Evolutionary conservation across 805 yeast genomes (phyloP).

Genomic region (Blastobotrys attinorum): DNA sequence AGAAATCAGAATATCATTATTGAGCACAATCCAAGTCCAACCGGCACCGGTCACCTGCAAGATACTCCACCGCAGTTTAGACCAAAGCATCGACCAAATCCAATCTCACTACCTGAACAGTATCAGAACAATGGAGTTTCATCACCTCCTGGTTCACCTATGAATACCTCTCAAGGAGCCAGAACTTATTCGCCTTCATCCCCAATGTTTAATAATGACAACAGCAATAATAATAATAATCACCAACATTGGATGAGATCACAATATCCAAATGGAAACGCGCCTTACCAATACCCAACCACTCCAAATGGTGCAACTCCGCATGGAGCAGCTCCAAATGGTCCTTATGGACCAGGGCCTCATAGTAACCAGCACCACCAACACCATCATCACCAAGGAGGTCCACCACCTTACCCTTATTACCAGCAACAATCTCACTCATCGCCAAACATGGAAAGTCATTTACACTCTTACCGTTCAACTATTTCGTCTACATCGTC

Average conservation of each 20-base stretch:
- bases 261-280: no score
- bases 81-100: constrained; percentile 14
- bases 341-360: no score
- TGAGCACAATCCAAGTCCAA: constrained; percentile 1
- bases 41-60: not conserved
- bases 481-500: constrained; percentile 13
- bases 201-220: no score
- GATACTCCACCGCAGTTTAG: constrained; percentile 4
- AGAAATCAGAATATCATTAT: constrained; percentile 1
- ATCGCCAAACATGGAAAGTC: not conserved
- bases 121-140: no score
- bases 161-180: not conserved
- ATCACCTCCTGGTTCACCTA: not conserved
- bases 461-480: not conserved
- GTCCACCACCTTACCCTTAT: constrained; percentile 1
- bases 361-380: not conserved
- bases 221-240: no score
- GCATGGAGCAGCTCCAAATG: no score
- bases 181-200: not conserved
- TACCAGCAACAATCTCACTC: constrained; percentile 6
- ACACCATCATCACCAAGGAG: not conserved
- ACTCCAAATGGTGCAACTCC: no score
- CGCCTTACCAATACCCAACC: no score
- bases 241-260: no score
- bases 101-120: constrained; percentile 9